phyloP scores from a whole-genome alignment of 116 monocot species.

The Cymodocea nodosa region DNA sequence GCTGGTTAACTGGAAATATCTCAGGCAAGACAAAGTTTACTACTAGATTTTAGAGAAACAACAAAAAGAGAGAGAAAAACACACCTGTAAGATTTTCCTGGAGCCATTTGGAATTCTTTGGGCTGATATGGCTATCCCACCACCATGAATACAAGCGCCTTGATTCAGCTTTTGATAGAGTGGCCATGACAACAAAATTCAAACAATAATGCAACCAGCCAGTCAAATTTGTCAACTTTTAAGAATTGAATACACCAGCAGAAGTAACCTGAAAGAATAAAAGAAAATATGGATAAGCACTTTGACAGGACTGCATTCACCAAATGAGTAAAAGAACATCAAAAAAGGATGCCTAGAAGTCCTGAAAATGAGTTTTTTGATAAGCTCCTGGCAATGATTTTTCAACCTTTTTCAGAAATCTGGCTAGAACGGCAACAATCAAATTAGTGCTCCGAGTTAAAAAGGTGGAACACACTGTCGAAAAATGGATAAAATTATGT shows the following conservation, averaged over 20 bases:
- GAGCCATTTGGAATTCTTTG: constrained; percentile 73
- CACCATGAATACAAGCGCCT: constrained; percentile 58
- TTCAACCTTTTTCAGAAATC: no score
- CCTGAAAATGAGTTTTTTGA: no score
- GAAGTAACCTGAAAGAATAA: not conserved
- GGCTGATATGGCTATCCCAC: constrained; percentile 79
- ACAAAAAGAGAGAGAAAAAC: not conserved
- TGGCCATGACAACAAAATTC: constrained; percentile 23
- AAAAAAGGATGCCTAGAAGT: not conserved
- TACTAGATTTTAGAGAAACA: not conserved
- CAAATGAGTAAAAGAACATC: not conserved
- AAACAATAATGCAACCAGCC: not conserved
- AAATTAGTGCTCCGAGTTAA: no score
- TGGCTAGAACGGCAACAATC: no score
- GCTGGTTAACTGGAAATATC: no score
- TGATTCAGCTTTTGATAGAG: constrained; percentile 24
- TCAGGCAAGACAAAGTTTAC: no score
- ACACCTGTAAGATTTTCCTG: constrained; percentile 61
- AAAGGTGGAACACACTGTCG: no score
- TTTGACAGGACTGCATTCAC: not conserved
- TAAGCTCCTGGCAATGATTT: no score
- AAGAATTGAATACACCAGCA: not conserved
- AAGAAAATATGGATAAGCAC: not conserved
- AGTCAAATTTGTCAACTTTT: constrained; percentile 1
- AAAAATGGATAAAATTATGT: no score